phyloP scores from a whole-genome alignment of 306 rosid species.

The Nissolia schottii region DNA sequence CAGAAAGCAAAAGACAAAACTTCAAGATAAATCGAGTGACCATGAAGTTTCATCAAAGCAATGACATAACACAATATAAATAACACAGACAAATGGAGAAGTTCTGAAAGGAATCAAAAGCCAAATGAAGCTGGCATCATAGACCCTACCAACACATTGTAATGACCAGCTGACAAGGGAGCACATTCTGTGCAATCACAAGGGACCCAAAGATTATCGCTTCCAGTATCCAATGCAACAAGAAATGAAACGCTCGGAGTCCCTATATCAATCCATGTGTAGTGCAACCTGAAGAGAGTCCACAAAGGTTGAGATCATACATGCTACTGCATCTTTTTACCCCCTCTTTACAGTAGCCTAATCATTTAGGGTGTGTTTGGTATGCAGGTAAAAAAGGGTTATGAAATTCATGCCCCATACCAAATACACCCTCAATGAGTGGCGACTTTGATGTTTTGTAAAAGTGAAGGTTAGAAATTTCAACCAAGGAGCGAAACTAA shows the following conservation, averaged over 20 bases:
- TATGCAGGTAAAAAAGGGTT: no score
- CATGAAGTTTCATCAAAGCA: not conserved
- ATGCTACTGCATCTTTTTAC: not conserved
- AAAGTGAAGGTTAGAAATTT: not conserved
- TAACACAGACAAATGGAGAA: not conserved
- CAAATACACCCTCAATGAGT: no score
- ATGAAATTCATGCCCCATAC: no score
- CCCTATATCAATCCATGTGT: slow-evolving; percentile 86
- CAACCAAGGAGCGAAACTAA: not conserved
- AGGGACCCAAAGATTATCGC: slow-evolving; percentile 89
- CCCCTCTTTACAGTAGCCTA: not conserved
- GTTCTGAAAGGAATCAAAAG: not conserved
- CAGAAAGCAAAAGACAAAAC: not conserved
- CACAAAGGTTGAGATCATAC: not conserved
- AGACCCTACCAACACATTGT: slow-evolving; percentile 62
- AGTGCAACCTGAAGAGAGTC: slow-evolving; percentile 67
- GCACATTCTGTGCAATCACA: slow-evolving; percentile 88
- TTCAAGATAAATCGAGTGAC: not conserved
- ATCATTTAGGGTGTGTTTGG: no score
- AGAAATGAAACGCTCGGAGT: slow-evolving; percentile 87
- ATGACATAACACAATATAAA: not conserved
- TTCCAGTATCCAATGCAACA: slow-evolving; percentile 89
- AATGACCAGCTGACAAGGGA: slow-evolving; percentile 59
- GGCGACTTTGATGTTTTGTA: not conserved
- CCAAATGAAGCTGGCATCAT: not conserved